Conservation (phyloP, 2,329 filamentous ascomycete species). For the Colletotrichum chlorophyti region DNA sequence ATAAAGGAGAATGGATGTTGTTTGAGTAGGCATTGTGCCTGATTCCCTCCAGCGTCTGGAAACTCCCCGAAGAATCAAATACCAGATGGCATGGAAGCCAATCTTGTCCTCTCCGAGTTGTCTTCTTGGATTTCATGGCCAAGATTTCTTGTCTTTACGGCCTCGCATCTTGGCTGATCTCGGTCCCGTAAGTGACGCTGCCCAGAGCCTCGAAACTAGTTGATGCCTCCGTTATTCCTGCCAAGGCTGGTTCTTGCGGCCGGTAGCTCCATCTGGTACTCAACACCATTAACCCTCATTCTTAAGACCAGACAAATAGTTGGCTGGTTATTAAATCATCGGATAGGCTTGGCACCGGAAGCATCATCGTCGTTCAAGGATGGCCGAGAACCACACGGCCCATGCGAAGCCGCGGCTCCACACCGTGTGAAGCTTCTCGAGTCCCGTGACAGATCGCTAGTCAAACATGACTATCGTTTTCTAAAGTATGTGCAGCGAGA, state of each 20-base stretch:
- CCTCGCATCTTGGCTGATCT: not conserved
- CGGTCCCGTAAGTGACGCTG: not conserved
- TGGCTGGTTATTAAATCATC: no score
- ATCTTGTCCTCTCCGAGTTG: no score
- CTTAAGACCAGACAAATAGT: no score
- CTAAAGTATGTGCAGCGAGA: not conserved
- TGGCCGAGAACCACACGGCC: no score
- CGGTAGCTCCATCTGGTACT: not conserved
- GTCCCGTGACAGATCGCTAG: conserved; percentile 20
- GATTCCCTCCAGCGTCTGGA: no score
- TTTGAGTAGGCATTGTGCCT: no score
- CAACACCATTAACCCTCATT: no score
- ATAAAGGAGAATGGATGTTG: no score
- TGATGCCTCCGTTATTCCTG: not conserved
- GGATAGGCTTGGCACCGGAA: not conserved
- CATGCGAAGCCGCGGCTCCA: not conserved
- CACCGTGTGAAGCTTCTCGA: conserved; percentile 4
- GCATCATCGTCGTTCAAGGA: not conserved
- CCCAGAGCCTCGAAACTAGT: not conserved
- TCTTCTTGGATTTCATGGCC: no score
- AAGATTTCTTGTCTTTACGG: not conserved
- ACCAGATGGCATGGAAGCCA: no score
- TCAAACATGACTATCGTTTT: conserved; percentile 7
- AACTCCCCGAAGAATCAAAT: no score
- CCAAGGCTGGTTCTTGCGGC: not conserved